phyloP scores from a whole-genome alignment of 306 rosid species.

The Oxytropis ochrocephala region DNA sequence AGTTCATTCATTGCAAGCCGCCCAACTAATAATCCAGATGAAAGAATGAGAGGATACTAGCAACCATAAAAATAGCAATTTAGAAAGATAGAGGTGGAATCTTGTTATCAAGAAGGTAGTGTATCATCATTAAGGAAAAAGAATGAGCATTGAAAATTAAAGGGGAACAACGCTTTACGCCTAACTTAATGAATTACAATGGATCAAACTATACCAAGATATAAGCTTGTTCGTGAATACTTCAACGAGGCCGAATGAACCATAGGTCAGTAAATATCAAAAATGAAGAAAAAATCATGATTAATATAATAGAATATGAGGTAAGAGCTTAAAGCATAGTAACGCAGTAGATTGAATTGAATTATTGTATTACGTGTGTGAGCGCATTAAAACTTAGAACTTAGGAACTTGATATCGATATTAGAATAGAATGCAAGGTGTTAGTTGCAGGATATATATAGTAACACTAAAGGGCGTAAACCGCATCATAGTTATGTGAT shows the following conservation, averaged over 20 bases:
- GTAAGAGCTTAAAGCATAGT: too few species aligned
- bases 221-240: constrained; percentile 72
- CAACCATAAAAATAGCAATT: too few species aligned
- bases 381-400: background rate
- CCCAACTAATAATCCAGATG: too few species aligned
- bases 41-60: too few species aligned
- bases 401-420: background rate
- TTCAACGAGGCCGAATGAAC: constrained; percentile 87
- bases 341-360: too few species aligned
- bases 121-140: background rate
- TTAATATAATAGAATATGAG: too few species aligned
- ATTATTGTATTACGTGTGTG: background rate
- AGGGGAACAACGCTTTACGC: background rate
- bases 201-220: constrained; percentile 58
- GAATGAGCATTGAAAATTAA: background rate
- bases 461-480: background rate
- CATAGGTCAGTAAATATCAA: constrained; percentile 50
- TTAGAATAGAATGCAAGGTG: background rate
- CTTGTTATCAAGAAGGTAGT: too few species aligned
- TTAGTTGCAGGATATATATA: background rate
- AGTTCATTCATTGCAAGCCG: too few species aligned
- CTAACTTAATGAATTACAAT: constrained; percentile 7
- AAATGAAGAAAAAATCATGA: background rate
- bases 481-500: background rate
- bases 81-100: too few species aligned